A percentile compares a stretch with the other conserved stretches of the same genome.
Evolutionary conservation across 1,139 yeast genomes (phyloP).

Genomic region (Wickerhamiella infanticola): DNA sequence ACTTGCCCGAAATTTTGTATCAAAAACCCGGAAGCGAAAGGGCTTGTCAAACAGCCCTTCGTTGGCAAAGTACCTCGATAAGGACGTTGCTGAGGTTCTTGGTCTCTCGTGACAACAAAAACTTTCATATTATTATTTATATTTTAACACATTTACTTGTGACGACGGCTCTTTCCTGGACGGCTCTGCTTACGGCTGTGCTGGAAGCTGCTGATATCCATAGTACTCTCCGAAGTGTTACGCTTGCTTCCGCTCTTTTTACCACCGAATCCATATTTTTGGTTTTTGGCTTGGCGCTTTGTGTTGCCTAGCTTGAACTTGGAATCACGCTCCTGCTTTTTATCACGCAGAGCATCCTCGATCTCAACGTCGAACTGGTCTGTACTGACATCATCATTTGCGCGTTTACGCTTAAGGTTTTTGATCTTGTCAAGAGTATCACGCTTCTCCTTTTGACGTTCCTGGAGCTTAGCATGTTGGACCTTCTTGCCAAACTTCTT

Average conservation of each 20-base stretch:
- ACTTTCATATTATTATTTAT: background rate
- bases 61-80: conserved; percentile 53
- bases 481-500: conserved; percentile 98
- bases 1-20: conserved; percentile 73
- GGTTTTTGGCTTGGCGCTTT: conserved; percentile 52
- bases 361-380: conserved; percentile 47
- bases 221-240: conserved; percentile 61
- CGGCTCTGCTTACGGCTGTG: conserved; percentile 40
- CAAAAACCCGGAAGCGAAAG: conserved; percentile 78
- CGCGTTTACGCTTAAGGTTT: conserved; percentile 74
- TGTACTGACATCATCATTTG: conserved; percentile 53
- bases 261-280: conserved; percentile 61
- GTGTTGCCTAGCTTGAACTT: conserved; percentile 27
- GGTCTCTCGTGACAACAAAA: background rate
- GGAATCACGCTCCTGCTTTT: conserved; percentile 18
- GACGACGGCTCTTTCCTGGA: conserved; percentile 57
- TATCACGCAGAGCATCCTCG: conserved; percentile 66
- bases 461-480: conserved; percentile 83
- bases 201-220: conserved; percentile 52
- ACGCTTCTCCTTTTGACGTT: conserved; percentile 86
- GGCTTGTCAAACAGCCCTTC: conserved; percentile 64
- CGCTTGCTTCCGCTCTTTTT: conserved; percentile 56
- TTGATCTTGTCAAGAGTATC: conserved; percentile 85
- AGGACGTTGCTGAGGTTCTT: conserved; percentile 28
- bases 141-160: conserved; percentile 6